phyloP scores from a whole-genome alignment of 2,329 filamentous ascomycete species.

The Sporothrix protearum region DNA sequence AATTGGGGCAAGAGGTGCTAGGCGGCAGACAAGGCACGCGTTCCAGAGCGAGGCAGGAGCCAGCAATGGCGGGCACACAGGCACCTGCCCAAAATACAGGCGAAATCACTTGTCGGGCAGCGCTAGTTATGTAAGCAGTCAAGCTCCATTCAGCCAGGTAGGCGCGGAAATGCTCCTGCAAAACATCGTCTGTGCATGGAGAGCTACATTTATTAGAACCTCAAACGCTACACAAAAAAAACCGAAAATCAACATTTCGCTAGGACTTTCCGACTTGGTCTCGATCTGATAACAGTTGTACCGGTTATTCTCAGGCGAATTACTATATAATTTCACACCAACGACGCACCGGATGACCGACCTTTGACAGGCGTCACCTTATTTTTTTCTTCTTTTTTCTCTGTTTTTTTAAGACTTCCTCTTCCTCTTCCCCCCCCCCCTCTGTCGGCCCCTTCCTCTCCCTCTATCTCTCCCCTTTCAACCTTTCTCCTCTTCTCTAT shows the following conservation, averaged over 20 bases:
- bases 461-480: background rate
- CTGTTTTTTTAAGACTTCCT: no score
- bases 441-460: no score
- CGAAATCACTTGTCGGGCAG: background rate
- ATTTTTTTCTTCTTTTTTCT: background rate
- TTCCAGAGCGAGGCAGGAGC: constrained; percentile 22
- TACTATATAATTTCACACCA: background rate
- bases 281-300: background rate
- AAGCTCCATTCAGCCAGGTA: background rate
- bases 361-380: background rate
- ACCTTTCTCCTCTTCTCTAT: background rate
- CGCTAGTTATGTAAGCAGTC: constrained; percentile 18
- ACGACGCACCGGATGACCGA: background rate
- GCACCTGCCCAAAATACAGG: background rate
- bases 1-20: constrained; percentile 23
- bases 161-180: background rate
- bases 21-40: constrained; percentile 29
- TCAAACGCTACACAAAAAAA: background rate
- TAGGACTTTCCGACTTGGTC: background rate
- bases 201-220: background rate
- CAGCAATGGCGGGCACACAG: background rate
- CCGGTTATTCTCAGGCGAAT: background rate
- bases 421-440: no score
- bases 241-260: background rate
- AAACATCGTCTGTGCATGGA: background rate